phyloP scores from a whole-genome alignment of 768 basidiomycete genomes.

The Kwoniella dejecticola region DNA sequence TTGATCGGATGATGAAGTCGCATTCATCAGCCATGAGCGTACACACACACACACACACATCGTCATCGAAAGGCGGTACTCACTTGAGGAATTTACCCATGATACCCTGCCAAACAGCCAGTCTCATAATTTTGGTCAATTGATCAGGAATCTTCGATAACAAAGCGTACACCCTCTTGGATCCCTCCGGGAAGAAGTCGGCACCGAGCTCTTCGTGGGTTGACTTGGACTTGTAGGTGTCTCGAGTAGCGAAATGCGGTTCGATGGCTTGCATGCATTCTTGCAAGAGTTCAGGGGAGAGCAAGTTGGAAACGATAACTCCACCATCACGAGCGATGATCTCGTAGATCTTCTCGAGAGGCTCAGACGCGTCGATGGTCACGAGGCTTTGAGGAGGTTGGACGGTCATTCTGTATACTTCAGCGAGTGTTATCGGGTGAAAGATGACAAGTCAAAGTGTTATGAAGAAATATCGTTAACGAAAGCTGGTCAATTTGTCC shows the following conservation, averaged over 20 bases:
- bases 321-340: constrained; percentile 26
- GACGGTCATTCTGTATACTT: constrained; percentile 7
- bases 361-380: constrained; percentile 26
- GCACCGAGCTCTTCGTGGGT: constrained; percentile 28
- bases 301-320: constrained; percentile 24
- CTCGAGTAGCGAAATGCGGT: constrained; percentile 18
- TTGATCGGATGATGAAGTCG: not conserved
- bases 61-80: not conserved
- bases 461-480: not conserved
- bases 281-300: constrained; percentile 22
- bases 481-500: too few species aligned
- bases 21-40: too few species aligned
- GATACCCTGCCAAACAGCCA: constrained; percentile 24
- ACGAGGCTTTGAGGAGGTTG: constrained; percentile 14
- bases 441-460: not conserved
- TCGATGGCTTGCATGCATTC: constrained; percentile 24
- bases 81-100: constrained; percentile 22
- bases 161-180: constrained; percentile 20
- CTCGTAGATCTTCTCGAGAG: constrained; percentile 29
- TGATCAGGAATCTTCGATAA: constrained; percentile 14
- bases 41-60: too few species aligned
- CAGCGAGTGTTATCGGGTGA: not conserved
- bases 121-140: constrained; percentile 18
- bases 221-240: constrained; percentile 17
- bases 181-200: constrained; percentile 30